Evolutionary conservation across 176 grass and related monocot species (phyloP).

Genomic region (Oryza brachyantha): DNA sequence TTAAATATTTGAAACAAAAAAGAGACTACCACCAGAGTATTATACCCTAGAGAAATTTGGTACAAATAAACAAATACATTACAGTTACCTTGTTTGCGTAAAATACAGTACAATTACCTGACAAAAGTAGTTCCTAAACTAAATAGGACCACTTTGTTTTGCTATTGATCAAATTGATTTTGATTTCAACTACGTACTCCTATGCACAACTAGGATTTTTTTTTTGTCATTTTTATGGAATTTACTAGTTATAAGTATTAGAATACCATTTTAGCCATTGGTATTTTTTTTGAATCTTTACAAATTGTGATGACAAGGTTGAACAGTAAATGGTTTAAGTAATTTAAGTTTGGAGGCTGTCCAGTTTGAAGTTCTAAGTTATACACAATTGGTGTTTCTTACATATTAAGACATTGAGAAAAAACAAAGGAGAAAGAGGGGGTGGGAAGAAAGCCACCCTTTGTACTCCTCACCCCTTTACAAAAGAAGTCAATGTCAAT

Average conservation of each 20-base stretch:
- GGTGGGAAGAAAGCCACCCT: background rate
- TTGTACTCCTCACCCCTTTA: background rate
- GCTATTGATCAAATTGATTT: background rate
- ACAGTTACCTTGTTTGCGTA: too few species aligned
- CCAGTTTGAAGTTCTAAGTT: background rate
- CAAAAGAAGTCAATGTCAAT: background rate
- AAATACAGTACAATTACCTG: too few species aligned
- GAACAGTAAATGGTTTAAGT: background rate
- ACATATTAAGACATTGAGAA: background rate
- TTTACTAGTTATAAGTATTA: background rate
- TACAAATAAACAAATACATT: background rate
- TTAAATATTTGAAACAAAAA: background rate
- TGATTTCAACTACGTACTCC: background rate
- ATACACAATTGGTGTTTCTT: background rate
- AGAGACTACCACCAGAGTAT: background rate
- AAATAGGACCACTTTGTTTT: background rate
- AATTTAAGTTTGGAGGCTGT: background rate
- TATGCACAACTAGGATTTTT: background rate
- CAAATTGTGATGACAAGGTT: background rate
- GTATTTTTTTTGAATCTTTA: background rate
- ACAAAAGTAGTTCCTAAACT: background rate
- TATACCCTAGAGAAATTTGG: background rate
- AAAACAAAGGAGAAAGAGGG: background rate
- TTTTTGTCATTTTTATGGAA: background rate
- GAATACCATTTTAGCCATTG: background rate